Percentiles rank a stretch among this genome's conserved stretches.
These are phyloP conservation scores for Thalia dealbata DNA, from an alignment of 176 grass and related monocot genomes.

Conservation along the genomic window DNA sequence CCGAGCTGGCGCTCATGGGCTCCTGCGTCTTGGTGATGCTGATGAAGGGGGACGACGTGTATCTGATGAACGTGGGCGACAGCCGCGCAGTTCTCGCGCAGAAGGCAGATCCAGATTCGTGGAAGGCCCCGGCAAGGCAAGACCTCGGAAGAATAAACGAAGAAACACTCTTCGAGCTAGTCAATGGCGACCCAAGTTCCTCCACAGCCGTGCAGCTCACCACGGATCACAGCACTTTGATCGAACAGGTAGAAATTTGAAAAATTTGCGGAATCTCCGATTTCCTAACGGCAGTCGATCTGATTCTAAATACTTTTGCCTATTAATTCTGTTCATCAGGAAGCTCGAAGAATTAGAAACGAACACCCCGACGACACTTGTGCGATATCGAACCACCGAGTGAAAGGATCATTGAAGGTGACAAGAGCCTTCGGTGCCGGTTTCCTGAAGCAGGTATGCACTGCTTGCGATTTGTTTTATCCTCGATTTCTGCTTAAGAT, in stretches of 20 bases:
- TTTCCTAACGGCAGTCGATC: too few relatives aligned
- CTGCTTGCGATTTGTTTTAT: not conserved
- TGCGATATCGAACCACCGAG: slow-evolving; percentile 4
- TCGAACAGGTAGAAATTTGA: not conserved
- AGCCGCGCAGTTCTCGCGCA: slow-evolving; percentile 1
- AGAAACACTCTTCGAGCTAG: not conserved
- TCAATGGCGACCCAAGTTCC: not conserved
- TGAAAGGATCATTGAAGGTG: slow-evolving; percentile 20
- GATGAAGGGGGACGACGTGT: slow-evolving; percentile 13
- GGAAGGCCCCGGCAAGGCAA: not conserved
- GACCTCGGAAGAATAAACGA: not conserved
- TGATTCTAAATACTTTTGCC: too few relatives aligned
- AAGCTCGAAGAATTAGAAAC: slow-evolving; percentile 5
- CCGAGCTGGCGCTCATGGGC: slow-evolving; percentile 15
- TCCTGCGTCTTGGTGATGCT: slow-evolving; percentile 14
- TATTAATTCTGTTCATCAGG: not conserved
- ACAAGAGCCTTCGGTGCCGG: slow-evolving; percentile 18
- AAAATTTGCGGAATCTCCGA: too few relatives aligned
- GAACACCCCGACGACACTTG: slow-evolving; percentile 12
- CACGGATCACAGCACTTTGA: not conserved
- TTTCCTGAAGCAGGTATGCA: slow-evolving; percentile 16
- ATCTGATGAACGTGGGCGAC: slow-evolving; percentile 14
- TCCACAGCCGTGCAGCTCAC: not conserved
- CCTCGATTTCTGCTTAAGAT: not conserved
- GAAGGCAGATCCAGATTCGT: not conserved